Percentiles rank a stretch among this genome's conserved stretches.
phyloP scores from a whole-genome alignment of 1,139 yeast species.

The Eremothecium coryli region DNA sequence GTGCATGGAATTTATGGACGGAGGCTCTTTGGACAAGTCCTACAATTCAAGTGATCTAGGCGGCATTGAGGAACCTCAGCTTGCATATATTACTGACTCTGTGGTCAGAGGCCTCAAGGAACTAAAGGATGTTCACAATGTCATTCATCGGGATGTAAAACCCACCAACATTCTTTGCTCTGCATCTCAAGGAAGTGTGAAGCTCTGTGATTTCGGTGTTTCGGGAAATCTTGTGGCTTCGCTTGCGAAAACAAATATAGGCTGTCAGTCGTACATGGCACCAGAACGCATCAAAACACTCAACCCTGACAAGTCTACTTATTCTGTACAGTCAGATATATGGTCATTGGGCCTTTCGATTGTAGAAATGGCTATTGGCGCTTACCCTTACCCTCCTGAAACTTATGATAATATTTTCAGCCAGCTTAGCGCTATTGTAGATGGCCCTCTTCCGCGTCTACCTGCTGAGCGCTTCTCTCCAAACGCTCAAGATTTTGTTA shows the following conservation, averaged over 20 bases:
- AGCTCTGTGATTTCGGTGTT: conserved; percentile 94
- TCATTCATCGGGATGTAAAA: conserved; percentile 93
- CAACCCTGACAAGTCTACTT: conserved; percentile 61
- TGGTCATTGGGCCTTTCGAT: conserved; percentile 93
- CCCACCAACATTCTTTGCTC: conserved; percentile 88
- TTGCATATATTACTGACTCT: conserved; percentile 74
- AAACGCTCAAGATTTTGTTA: conserved; percentile 78
- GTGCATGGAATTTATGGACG: conserved; percentile 98
- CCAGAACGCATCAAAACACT: conserved; percentile 83
- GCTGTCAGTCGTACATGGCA: conserved; percentile 98
- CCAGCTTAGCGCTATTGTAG: conserved; percentile 90
- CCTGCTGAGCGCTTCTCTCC: conserved; percentile 49
- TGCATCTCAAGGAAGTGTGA: conserved; percentile 70
- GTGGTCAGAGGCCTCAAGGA: conserved; percentile 78
- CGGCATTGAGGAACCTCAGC: conserved; percentile 72
- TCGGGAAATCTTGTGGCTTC: conserved; percentile 93
- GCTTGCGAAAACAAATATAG: conserved; percentile 90
- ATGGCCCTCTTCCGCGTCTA: conserved; percentile 85
- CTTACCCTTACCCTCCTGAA: conserved; percentile 93
- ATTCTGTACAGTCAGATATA: conserved; percentile 89
- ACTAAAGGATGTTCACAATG: conserved; percentile 80
- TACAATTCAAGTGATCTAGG: conserved; percentile 47
- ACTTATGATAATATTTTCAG: conserved; percentile 84
- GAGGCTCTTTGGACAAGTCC: conserved; percentile 84
- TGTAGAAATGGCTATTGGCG: conserved; percentile 81